phyloP scores from a whole-genome alignment of 805 yeast genomes.

The Pichia cabralensis region DNA sequence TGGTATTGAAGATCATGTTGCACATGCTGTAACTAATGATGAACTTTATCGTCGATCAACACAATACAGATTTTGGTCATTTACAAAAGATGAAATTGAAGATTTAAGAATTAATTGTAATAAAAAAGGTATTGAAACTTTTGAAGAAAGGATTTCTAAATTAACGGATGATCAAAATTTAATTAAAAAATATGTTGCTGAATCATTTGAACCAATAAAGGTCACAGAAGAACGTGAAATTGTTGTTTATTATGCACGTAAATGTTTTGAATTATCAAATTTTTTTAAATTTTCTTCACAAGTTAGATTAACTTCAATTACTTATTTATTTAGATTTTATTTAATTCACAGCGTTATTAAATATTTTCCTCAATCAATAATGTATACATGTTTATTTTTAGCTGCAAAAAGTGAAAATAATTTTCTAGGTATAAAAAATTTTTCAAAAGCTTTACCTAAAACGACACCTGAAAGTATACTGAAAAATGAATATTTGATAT shows the following conservation, averaged over 20 bases:
- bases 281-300: slow-evolving; percentile 80
- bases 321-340: slow-evolving; percentile 75
- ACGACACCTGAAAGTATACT: slow-evolving; percentile 59
- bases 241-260: slow-evolving; percentile 62
- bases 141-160: slow-evolving; percentile 14
- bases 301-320: slow-evolving; percentile 76
- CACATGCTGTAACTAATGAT: slow-evolving; percentile 51
- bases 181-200: slow-evolving; percentile 12
- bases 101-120: slow-evolving; percentile 41
- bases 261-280: slow-evolving; percentile 58
- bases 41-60: slow-evolving; percentile 82
- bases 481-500: slow-evolving; percentile 67
- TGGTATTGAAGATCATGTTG: slow-evolving; percentile 5
- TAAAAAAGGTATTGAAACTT: slow-evolving; percentile 35
- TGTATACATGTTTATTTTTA: slow-evolving; percentile 74
- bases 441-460: slow-evolving; percentile 60
- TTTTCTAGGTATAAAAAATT: slow-evolving; percentile 76
- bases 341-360: slow-evolving; percentile 77
- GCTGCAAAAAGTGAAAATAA: slow-evolving; percentile 92
- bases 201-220: slow-evolving; percentile 35
- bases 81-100: slow-evolving; percentile 46
- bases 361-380: slow-evolving; percentile 72
- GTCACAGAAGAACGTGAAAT: slow-evolving; percentile 63
- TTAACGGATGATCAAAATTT: slow-evolving; percentile 13
- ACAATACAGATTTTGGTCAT: slow-evolving; percentile 84